A percentile compares a stretch with the other conserved stretches of the same genome.
Evolutionary conservation across 2,329 filamentous ascomycete genomes (phyloP).

Genomic region (Huntiella savannae): DNA sequence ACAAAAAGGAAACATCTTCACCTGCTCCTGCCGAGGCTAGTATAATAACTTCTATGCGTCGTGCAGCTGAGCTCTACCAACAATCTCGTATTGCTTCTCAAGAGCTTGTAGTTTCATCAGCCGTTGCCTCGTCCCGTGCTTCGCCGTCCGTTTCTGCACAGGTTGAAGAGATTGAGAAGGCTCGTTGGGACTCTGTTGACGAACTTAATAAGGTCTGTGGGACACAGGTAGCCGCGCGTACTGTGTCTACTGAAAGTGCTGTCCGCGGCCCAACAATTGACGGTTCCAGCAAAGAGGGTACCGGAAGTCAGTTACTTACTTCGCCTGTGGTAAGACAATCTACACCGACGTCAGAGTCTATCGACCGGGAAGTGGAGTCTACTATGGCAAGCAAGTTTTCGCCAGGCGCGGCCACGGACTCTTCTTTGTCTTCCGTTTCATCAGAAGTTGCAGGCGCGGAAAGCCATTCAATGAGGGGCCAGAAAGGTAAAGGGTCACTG

Average conservation of each 20-base stretch:
- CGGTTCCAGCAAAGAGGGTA: neutral
- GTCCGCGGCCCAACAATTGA: constrained; percentile 15
- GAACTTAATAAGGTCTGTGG: constrained; percentile 7
- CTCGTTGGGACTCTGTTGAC: constrained; percentile 13
- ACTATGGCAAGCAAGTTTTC: constrained; percentile 3
- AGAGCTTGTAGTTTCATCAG: constrained; percentile 4
- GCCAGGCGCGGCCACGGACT: neutral
- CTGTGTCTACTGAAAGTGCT: constrained; percentile 20
- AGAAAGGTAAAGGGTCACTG: constrained; percentile 20
- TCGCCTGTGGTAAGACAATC: constrained; percentile 1
- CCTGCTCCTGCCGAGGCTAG: neutral
- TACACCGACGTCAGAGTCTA: neutral
- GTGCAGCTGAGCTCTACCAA: constrained; percentile 8
- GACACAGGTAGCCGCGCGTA: constrained; percentile 17
- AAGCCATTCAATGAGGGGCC: neutral
- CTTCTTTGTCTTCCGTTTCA: constrained; percentile 5
- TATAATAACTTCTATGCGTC: constrained; percentile 8
- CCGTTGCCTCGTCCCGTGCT: neutral
- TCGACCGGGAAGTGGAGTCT: constrained; percentile 4
- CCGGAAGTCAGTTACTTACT: constrained; percentile 6
- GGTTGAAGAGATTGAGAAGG: constrained; percentile 9
- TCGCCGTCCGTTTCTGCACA: neutral
- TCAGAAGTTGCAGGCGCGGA: neutral
- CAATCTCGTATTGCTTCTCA: neutral
- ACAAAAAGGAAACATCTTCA: neutral